phyloP scores from a whole-genome alignment of 2,329 filamentous ascomycete species.

The Pseudocercospora musae region DNA sequence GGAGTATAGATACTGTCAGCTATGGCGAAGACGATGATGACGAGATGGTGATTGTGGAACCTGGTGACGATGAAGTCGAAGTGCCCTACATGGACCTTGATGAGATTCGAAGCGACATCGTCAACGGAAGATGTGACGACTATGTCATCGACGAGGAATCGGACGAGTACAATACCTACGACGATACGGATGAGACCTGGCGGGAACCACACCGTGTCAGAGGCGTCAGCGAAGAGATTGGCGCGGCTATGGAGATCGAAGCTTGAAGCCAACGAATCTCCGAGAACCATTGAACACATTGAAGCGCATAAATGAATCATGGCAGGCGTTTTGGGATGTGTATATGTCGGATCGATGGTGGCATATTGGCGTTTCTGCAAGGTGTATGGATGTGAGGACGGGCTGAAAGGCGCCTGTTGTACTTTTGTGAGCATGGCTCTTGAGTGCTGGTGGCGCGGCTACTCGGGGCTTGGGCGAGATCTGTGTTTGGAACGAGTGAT shows the following conservation, averaged over 20 bases:
- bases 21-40: slow-evolving; percentile 36
- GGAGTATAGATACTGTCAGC: slow-evolving; percentile 26
- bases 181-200: slow-evolving; percentile 13
- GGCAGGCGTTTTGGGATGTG: not conserved
- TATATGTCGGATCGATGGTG: not conserved
- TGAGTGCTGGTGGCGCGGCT: slow-evolving; percentile 18
- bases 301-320: not conserved
- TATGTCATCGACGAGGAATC: slow-evolving; percentile 25
- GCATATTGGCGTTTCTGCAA: not conserved
- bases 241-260: slow-evolving; percentile 34
- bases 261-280: slow-evolving; percentile 5
- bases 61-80: slow-evolving; percentile 34
- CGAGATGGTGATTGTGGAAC: slow-evolving; percentile 24
- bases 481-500: not conserved
- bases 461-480: slow-evolving; percentile 3
- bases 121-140: slow-evolving; percentile 28
- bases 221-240: slow-evolving; percentile 34
- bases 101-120: slow-evolving; percentile 35
- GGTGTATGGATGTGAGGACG: not conserved
- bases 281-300: not conserved
- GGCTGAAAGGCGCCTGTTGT: not conserved
- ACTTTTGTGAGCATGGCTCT: not conserved
- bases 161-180: slow-evolving; percentile 18
- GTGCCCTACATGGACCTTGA: slow-evolving; percentile 36
- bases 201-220: slow-evolving; percentile 21